Conservation (phyloP, 2,329 filamentous ascomycete species). For the Aspergillus sp. region DNA sequence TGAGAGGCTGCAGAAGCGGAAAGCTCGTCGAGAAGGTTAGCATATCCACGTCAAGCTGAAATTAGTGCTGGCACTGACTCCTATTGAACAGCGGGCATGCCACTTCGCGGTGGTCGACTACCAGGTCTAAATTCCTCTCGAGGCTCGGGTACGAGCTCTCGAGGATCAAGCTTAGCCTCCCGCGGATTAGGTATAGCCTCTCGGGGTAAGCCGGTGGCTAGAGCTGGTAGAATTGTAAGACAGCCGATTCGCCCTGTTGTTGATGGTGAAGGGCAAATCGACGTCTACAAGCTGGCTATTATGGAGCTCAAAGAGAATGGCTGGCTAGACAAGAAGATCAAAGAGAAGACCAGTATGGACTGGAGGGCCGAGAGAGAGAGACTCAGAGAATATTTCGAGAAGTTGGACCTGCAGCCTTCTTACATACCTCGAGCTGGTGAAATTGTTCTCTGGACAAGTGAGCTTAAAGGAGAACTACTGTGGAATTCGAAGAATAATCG, state of each 20-base stretch:
- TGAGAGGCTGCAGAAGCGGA: slow-evolving; percentile 11
- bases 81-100: background rate
- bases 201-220: slow-evolving; percentile 1
- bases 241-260: slow-evolving; percentile 5
- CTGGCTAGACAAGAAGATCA: slow-evolving; percentile 39
- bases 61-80: background rate
- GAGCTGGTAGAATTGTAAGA: slow-evolving; percentile 3
- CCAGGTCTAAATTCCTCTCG: background rate
- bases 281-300: slow-evolving; percentile 47
- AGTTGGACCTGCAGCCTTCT: slow-evolving; percentile 38
- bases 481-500: slow-evolving; percentile 24
- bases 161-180: too few relatives aligned
- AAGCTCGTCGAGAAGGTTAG: slow-evolving; percentile 1
- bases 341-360: slow-evolving; percentile 48
- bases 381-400: slow-evolving; percentile 37
- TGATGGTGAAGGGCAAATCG: slow-evolving; percentile 50
- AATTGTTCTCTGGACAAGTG: slow-evolving; percentile 47
- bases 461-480: slow-evolving; percentile 31
- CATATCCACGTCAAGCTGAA: background rate
- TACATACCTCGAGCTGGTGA: slow-evolving; percentile 52
- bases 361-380: slow-evolving; percentile 47
- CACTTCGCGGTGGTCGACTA: slow-evolving; percentile 4
- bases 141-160: too few relatives aligned
- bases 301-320: slow-evolving; percentile 40
- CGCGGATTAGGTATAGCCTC: too few relatives aligned